Percentiles rank a stretch among this genome's conserved stretches.
Evolutionary conservation across 2,329 filamentous ascomycete species (phyloP).

Genomic region (Aspergillus sp.): DNA sequence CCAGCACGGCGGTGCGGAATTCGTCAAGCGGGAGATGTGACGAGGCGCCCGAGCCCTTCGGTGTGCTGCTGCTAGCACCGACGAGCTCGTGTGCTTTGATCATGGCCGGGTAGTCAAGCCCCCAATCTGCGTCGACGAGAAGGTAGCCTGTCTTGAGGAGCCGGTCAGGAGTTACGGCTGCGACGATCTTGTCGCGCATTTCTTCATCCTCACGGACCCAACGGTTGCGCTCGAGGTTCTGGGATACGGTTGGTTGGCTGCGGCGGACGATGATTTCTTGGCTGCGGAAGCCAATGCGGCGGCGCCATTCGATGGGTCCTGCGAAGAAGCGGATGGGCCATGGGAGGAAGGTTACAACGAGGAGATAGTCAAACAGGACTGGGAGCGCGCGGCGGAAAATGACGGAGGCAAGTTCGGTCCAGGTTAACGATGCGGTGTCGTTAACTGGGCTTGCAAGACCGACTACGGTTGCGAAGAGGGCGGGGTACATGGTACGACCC

Average conservation of each 20-base stretch:
- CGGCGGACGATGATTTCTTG: conserved; percentile 79
- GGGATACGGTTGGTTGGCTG: conserved; percentile 69
- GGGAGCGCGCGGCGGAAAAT: conserved; percentile 61
- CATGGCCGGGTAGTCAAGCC: conserved; percentile 84
- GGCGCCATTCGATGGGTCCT: conserved; percentile 72
- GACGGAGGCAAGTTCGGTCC: conserved; percentile 57
- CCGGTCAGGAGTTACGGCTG: conserved; percentile 67
- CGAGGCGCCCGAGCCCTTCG: conserved; percentile 20
- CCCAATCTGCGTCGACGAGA: conserved; percentile 81
- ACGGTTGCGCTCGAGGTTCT: conserved; percentile 51
- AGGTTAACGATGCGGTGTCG: conserved; percentile 56
- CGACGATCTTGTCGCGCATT: conserved; percentile 58
- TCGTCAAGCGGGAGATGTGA: conserved; percentile 56
- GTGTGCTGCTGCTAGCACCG: conserved; percentile 41
- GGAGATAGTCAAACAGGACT: conserved; percentile 72
- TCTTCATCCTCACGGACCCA: conserved; percentile 53
- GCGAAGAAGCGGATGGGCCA: conserved; percentile 72
- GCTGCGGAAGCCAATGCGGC: conserved; percentile 71
- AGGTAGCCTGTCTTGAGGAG: conserved; percentile 83
- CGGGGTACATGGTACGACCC: conserved; percentile 71
- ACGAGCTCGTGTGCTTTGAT: conserved; percentile 68
- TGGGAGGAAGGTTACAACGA: conserved; percentile 67
- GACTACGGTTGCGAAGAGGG: conserved; percentile 62
- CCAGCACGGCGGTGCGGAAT: conserved; percentile 69
- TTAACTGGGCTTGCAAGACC: conserved; percentile 67